A percentile compares a stretch with the other conserved stretches of the same genome.
These are phyloP conservation scores for Fusarium metavorans DNA, from an alignment of 2,329 filamentous ascomycete species.

Conservation along the genomic window DNA sequence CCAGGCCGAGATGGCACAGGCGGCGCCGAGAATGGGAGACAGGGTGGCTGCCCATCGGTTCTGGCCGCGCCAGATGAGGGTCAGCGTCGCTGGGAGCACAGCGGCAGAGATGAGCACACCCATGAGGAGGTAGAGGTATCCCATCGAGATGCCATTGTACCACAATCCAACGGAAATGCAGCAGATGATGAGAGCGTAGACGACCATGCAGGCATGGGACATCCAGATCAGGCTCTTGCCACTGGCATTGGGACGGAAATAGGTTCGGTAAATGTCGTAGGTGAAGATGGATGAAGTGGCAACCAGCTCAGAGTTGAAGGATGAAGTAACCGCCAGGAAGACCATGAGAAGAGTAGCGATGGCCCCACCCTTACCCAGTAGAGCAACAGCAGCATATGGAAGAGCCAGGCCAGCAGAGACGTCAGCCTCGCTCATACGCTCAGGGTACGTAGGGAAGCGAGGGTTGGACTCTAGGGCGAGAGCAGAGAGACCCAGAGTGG, in stretches of 20 bases:
- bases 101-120: constrained; percentile 88
- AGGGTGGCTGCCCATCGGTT: constrained; percentile 77
- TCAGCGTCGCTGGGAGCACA: constrained; percentile 83
- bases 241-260: constrained; percentile 81
- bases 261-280: constrained; percentile 90
- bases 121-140: constrained; percentile 90
- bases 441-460: constrained; percentile 77
- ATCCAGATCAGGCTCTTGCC: constrained; percentile 84
- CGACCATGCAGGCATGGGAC: constrained; percentile 77
- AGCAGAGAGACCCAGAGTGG: constrained; percentile 85
- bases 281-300: constrained; percentile 89
- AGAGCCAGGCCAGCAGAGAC: constrained; percentile 85
- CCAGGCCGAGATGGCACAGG: constrained; percentile 78
- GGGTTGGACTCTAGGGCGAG: constrained; percentile 82
- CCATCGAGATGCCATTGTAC: constrained; percentile 84
- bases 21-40: constrained; percentile 74
- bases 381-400: constrained; percentile 83
- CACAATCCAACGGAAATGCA: constrained; percentile 79
- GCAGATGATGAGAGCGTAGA: constrained; percentile 81
- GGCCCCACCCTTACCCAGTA: constrained; percentile 85
- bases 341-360: constrained; percentile 82
- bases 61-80: constrained; percentile 84
- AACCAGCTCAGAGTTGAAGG: constrained; percentile 85
- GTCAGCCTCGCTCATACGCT: constrained; percentile 78
- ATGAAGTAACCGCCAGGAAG: constrained; percentile 91